phyloP scores from a whole-genome alignment of 805 yeast species.

The Jamesozyma lodderae region DNA sequence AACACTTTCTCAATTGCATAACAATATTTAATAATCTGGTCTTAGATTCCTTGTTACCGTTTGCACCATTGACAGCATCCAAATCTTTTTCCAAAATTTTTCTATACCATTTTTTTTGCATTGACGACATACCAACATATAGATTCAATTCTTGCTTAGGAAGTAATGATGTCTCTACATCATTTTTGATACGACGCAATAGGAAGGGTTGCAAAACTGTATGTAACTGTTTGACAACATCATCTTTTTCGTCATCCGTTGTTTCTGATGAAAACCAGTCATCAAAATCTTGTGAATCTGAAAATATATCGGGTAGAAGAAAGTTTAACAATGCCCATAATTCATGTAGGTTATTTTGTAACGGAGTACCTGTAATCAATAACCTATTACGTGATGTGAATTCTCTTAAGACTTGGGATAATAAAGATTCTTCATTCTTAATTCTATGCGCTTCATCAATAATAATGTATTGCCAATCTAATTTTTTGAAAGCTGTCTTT shows the following conservation, averaged over 20 bases:
- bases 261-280: conserved; percentile 54
- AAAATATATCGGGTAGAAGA: conserved; percentile 68
- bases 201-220: conserved; percentile 69
- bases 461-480: conserved; percentile 67
- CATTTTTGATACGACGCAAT: conserved; percentile 66
- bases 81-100: conserved; percentile 69
- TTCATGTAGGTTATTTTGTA: conserved; percentile 72
- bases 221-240: conserved; percentile 58
- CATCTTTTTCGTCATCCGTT: conserved; percentile 37
- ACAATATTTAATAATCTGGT: conserved; percentile 71
- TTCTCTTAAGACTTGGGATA: conserved; percentile 66
- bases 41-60: conserved; percentile 64
- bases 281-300: conserved; percentile 65
- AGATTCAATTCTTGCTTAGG: conserved; percentile 70
- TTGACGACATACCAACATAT: conserved; percentile 65
- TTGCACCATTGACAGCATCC: conserved; percentile 79
- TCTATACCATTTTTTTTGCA: conserved; percentile 74
- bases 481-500: conserved; percentile 54
- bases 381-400: conserved; percentile 63
- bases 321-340: conserved; percentile 75
- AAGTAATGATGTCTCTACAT: conserved; percentile 68
- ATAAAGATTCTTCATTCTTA: conserved; percentile 63
- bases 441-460: conserved; percentile 79
- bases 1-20: conserved; percentile 78
- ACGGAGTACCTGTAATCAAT: conserved; percentile 73